Percentiles rank a stretch among this genome's conserved stretches.
These are phyloP conservation scores for Calonectria henricotiae DNA, from an alignment of 2,329 filamentous ascomycete species.

Conservation along the genomic window DNA sequence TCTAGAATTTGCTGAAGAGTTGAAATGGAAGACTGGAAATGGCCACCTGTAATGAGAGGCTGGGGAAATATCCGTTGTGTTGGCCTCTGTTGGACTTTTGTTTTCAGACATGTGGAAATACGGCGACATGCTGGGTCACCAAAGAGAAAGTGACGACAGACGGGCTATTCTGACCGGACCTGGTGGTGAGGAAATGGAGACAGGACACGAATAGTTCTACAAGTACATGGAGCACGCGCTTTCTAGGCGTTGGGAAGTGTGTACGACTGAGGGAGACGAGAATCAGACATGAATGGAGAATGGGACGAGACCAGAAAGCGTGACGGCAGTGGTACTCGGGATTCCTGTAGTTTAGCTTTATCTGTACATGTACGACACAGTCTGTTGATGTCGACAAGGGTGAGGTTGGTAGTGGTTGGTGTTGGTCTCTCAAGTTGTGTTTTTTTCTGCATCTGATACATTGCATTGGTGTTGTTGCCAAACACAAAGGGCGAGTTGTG, in stretches of 20 bases:
- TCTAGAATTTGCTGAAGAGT: background rate
- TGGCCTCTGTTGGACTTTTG: slow-evolving; percentile 23
- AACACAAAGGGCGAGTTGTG: background rate
- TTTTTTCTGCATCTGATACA: background rate
- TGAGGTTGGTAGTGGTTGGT: background rate
- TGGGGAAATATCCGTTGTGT: slow-evolving; percentile 5
- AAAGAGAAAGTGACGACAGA: slow-evolving; percentile 5
- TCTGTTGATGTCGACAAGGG: slow-evolving; percentile 16
- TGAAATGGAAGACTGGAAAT: background rate
- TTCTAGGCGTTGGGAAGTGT: slow-evolving; percentile 19
- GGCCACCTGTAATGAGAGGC: background rate
- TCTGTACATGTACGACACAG: slow-evolving; percentile 30
- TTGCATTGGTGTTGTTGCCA: slow-evolving; percentile 4
- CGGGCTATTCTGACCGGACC: slow-evolving; percentile 8
- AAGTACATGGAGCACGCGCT: slow-evolving; percentile 33
- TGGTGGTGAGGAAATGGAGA: slow-evolving; percentile 16
- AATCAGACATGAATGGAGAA: background rate
- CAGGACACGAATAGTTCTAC: slow-evolving; percentile 29
- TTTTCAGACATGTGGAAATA: slow-evolving; percentile 31
- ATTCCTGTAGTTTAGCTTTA: slow-evolving; percentile 31
- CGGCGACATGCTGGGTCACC: slow-evolving; percentile 7
- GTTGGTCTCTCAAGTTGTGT: slow-evolving; percentile 1
- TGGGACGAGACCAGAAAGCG: slow-evolving; percentile 6
- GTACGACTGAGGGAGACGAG: background rate
- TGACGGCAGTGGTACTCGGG: slow-evolving; percentile 10